Percentiles rank a stretch among this genome's conserved stretches.
phyloP scores from a whole-genome alignment of 1,284 basidiomycete genomes.

The Schizophyllum amplum region DNA sequence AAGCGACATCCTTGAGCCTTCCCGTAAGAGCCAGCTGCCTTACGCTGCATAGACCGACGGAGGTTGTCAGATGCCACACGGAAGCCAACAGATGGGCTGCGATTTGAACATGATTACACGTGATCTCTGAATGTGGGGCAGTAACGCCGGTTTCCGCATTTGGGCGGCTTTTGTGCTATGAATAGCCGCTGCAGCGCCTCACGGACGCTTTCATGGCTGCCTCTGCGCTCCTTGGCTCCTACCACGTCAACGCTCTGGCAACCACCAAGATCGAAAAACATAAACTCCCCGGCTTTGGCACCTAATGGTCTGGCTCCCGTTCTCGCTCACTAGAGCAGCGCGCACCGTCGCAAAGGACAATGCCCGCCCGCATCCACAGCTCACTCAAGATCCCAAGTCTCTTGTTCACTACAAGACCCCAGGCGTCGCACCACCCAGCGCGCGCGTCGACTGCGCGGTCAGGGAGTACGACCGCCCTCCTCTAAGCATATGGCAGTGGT shows the following conservation, averaged over 20 bases:
- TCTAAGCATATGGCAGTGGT: constrained; percentile 56
- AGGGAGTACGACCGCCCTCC: constrained; percentile 46
- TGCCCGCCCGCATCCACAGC: not conserved
- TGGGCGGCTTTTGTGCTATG: not conserved
- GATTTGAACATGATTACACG: not conserved
- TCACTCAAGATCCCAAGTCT: constrained; percentile 15
- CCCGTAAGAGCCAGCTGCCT: not conserved
- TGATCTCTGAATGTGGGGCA: not conserved
- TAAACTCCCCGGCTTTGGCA: no score
- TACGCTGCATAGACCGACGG: not conserved
- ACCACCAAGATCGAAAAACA: no score
- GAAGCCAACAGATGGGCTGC: not conserved
- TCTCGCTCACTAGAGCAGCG: no score
- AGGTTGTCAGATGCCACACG: not conserved
- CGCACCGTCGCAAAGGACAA: not conserved
- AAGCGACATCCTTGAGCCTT: not conserved
- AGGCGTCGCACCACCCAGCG: constrained; percentile 57
- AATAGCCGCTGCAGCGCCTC: not conserved
- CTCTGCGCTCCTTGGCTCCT: not conserved
- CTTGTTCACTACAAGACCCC: constrained; percentile 60
- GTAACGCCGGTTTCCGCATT: not conserved
- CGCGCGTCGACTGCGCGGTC: constrained; percentile 58
- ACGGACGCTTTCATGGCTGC: not conserved
- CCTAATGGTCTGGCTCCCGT: not conserved
- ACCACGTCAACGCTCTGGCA: not conserved